These are phyloP conservation scores for Trypanosoma platydactyli DNA, from an alignment of 208 protist genomes.

Conservation along the genomic window DNA sequence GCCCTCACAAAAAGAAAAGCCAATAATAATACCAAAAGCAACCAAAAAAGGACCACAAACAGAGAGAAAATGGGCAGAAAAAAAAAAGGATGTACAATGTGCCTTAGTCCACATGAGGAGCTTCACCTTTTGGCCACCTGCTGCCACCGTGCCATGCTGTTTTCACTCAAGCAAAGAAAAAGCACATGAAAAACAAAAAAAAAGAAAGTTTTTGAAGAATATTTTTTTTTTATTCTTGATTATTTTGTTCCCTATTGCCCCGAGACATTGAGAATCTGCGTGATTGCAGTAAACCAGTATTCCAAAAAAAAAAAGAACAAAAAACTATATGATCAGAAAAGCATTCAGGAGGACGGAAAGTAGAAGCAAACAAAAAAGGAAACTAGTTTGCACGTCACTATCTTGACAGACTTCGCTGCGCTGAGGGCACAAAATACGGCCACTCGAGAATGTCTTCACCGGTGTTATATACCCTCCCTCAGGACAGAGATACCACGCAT, in stretches of 20 bases:
- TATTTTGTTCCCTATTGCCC: not conserved
- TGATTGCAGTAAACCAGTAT: not conserved
- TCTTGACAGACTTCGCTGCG: not conserved
- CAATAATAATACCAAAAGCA: constrained; percentile 10
- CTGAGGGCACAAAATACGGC: not conserved
- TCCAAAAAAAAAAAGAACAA: no score
- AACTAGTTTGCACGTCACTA: constrained; percentile 1
- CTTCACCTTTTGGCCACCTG: no score
- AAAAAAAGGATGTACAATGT: not conserved
- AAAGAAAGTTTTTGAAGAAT: not conserved
- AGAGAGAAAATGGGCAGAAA: constrained; percentile 1
- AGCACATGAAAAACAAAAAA: not conserved
- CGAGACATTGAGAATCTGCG: not conserved
- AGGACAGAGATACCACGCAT: no score
- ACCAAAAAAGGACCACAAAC: constrained; percentile 8
- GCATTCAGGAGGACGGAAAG: no score
- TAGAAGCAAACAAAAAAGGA: constrained; percentile 2
- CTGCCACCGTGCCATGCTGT: no score
- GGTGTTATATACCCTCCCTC: no score
- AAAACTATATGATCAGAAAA: no score
- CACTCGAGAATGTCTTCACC: no score
- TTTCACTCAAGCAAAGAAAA: constrained; percentile 1
- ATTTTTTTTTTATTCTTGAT: no score
- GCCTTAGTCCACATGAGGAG: no score
- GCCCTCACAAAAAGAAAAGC: constrained; percentile 28